Base-by-base conservation (phyloP, 2,329 filamentous ascomycete species). In the Colletotrichum sp. region DNA sequence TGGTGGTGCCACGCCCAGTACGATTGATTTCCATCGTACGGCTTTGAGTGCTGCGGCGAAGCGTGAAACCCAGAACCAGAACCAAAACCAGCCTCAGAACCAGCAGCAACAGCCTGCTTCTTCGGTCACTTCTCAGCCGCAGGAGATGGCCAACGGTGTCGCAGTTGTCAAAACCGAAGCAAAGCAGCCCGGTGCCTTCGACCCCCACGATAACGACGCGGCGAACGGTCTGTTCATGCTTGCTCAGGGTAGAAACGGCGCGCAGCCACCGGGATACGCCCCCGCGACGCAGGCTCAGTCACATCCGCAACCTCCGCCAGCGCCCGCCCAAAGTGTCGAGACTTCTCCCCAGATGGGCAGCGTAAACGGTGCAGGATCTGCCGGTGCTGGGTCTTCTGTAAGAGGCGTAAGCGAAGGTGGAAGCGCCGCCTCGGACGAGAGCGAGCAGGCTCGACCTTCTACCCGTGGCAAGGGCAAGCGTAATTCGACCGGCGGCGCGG, bases 141-240 rank as follows among this genome's bases (percentile, higher is more conserved):
- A 85, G 39, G 71, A 83, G 1, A 79, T 82, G 78, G 77, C 86
- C 62, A 88, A 88, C 83, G 86, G 83, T 57, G 79, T 82, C 8
- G 77, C 82, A 7, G 62, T 80, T 7, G 80, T 86, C 18, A 91
- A 92, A 84, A 66, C 86, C 8, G 88, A 91, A 79, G 74, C 85
- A 16, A 92, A 89, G 80, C 86, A 89, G 13, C 85, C 90, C 1
- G 94, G 95, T 70, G 91, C 93, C 6, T 98, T 96, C 82, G 94
- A 96, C 75, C 95, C 96, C 57, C 95, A 98, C 85, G 96, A 98
- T 69, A 98, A 96, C 80, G 96, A 98, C 86, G 97, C 96, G 59
- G 97, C 96, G 68, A 99, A 98, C 83, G 96, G 97, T 34, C 89
- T 99, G 1, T 98, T 95, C 81, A 94, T 98, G 91, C 89, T 99